These are phyloP conservation scores for Tripterygium wilfordii DNA, from an alignment of 177 flowering plant species.

Conservation along the genomic window DNA sequence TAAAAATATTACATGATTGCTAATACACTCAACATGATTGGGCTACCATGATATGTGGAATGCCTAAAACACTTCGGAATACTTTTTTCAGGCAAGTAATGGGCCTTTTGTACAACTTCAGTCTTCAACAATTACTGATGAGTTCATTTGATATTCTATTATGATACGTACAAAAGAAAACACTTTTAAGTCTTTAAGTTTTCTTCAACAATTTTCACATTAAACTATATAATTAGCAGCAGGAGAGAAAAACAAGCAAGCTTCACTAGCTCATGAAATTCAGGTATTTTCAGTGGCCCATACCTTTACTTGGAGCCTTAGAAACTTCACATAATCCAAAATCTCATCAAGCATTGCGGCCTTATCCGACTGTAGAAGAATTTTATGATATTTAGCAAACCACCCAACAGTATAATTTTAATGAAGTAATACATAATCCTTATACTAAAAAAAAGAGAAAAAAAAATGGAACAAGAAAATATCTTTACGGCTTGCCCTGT, in stretches of 20 bases:
- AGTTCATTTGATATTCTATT: no score
- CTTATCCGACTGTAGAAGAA: conserved; percentile 47
- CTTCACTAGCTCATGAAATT: background rate
- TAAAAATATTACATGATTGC: conserved; percentile 10
- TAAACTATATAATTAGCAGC: no score
- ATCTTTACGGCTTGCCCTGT: no score
- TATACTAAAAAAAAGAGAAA: background rate
- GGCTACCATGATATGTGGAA: conserved; percentile 3
- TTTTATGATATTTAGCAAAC: background rate
- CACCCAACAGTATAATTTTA: background rate
- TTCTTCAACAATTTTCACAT: no score
- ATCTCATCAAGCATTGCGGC: conserved; percentile 72
- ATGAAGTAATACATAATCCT: background rate
- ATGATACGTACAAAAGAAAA: no score
- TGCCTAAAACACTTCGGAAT: background rate
- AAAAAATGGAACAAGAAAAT: no score
- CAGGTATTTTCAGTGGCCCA: background rate
- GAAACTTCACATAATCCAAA: conserved; percentile 71
- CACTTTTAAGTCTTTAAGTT: no score
- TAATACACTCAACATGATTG: conserved; percentile 1
- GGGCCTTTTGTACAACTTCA: background rate
- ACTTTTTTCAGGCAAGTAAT: background rate
- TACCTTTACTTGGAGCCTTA: conserved; percentile 74
- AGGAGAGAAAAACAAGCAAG: no score
- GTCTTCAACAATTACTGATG: no score